Percentiles rank a stretch among this genome's conserved stretches.
phyloP scores from a whole-genome alignment of 306 rosid genomes.

The Cucurbita moschata region DNA sequence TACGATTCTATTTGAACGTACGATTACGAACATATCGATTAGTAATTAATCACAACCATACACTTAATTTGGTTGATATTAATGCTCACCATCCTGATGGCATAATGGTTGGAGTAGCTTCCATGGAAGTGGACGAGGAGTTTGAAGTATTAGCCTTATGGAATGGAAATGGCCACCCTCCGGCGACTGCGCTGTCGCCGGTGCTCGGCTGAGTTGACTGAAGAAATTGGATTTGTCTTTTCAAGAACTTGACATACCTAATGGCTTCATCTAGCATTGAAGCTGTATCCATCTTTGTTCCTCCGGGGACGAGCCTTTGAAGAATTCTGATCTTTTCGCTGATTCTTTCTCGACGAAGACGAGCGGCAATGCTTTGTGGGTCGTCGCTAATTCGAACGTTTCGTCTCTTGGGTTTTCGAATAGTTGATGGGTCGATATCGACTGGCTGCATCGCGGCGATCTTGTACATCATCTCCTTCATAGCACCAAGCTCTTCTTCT shows the following conservation, averaged over 20 bases:
- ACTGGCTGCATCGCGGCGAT: conserved; percentile 93
- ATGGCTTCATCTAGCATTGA: conserved; percentile 94
- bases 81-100: conserved; percentile 1
- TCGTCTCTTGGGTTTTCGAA: conserved; percentile 57
- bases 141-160: not conserved
- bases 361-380: conserved; percentile 86
- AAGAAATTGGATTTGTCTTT: conserved; percentile 62
- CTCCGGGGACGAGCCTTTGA: conserved; percentile 88
- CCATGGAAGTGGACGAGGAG: conserved; percentile 3
- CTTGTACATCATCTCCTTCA: conserved; percentile 98
- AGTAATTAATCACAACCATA: not conserved
- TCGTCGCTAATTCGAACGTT: conserved; percentile 91
- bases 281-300: conserved; percentile 91
- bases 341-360: conserved; percentile 77
- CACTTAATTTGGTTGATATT: not conserved
- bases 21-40: not conserved
- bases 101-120: not conserved
- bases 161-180: not conserved
- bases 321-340: conserved; percentile 82
- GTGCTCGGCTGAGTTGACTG: conserved; percentile 29
- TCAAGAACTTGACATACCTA: conserved; percentile 80
- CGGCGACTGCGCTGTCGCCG: not conserved
- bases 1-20: not conserved
- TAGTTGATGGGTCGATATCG: conserved; percentile 73
- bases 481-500: conserved; percentile 70